Evolutionary conservation across 164 flowering plant species (phyloP), one percentile per base, ranked within the genome.

Genomic region (Tetracentron sinense): DNA sequence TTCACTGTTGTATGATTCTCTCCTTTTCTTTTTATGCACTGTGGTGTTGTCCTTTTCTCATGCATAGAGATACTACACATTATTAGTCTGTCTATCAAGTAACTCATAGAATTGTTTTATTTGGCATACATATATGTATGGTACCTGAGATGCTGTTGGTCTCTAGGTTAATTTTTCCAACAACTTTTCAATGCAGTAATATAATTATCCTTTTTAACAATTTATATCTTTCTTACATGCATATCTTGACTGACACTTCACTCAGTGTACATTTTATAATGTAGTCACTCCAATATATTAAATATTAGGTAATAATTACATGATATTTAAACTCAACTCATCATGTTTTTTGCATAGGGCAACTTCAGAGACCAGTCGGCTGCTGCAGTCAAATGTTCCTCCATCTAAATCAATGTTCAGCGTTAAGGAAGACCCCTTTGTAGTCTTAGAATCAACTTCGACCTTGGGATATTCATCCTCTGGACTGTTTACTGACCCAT

Each of bases 401-500:
- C 50, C 82, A 58, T 53, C 56, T 38, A 83, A 79, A 67, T 68
- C 76, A 35, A 47, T 76, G 22, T 65, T 85, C 44, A 70, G 63
- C 63, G 67, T 60, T 31, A 55, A 69, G 48, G 94, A 85, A 22
- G 88, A 91, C 53, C 92, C 90, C 26, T 86, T 91, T 83, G 92
- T 75, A 10, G 82, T 77, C 26, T 56, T 84, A 38, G 85, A 76
- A 63, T 77, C 93, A 58, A 66, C 71, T 62, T 63, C 90, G 61
- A 33, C 74, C 21, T 72, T 76, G 27, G 56, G 53, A 28, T 60
- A 61, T 62, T 69, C 82, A 23, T 70, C 92, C 23, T 68, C 81
- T 14, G 83, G 76, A 29, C 47, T 67, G 30, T 84, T 69, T 60
- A 44, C 74, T 16, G 87, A 88, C 60, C 85, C 86, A n/a, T 65